Evolutionary conservation across 257 asterid genomes (phyloP), one percentile per base, ranked within the genome.

Genomic region (Avicennia marina): DNA sequence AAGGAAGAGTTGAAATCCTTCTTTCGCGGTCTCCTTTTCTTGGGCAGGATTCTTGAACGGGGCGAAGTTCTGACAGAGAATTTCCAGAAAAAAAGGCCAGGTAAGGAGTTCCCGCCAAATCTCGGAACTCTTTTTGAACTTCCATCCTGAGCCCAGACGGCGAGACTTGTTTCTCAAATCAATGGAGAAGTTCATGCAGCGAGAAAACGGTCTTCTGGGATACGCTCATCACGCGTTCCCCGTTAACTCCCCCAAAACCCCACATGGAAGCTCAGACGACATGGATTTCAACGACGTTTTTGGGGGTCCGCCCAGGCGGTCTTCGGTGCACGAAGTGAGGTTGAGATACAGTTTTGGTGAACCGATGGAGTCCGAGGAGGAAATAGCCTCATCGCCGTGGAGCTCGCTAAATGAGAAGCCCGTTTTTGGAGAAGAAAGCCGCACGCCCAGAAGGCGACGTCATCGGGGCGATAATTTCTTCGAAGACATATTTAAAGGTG

Each of bases 251-350:
- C 20, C 67, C 2, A 65, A 39, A 42, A 32, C 53, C 36, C 53
- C 67, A 1, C 24, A 50, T 26, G 17, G 44, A 6, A 62, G 53
- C 61, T 60, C 79, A 5, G 95, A 75, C 1, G 94, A 73, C 7
- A 45, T 68, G 80, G 90, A 90, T 68, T 90, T 85, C 62, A 72
- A 80, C 18, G 96, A 90, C 47, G 98, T 90, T 1, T 90, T 87
- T 25, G 98, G 98, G 12, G 96, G 95, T 11, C 98, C 98, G 0
- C 98, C 98, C 0, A 62, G 85, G 83, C 82, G 96, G 12, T 81
- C 60, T 36, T 90, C 98, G 58, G 63, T 63, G 69, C 96, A 76
- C 24, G 96, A 87, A 36, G 72, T 58, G 62, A 58, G 70, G 55
- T 61, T 46, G 18, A 69, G 86, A 13, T 63, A 69, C 72, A 87